A percentile compares a stretch with the other conserved stretches of the same genome.
These are phyloP conservation scores for Apiotrichum domesticum DNA, from an alignment of 1,284 basidiomycete genomes.

Conservation along the genomic window DNA sequence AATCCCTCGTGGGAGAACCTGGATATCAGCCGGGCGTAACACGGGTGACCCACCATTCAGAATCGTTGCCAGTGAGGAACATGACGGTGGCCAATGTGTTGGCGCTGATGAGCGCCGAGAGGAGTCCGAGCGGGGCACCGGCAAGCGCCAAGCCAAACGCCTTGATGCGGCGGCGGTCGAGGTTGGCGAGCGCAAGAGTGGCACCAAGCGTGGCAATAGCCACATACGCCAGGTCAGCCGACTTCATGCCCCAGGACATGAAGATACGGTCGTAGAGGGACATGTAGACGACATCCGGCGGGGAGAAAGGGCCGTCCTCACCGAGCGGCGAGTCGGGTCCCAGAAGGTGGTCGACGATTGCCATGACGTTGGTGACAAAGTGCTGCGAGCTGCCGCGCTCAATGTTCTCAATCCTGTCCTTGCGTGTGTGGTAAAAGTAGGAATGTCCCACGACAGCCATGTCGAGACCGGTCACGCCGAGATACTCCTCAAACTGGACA, in stretches of 20 bases:
- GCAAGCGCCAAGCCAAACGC: slow-evolving; percentile 51
- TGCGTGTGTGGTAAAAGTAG: slow-evolving; percentile 88
- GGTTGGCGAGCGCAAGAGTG: slow-evolving; percentile 33
- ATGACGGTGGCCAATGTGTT: slow-evolving; percentile 72
- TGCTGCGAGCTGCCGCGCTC: slow-evolving; percentile 55
- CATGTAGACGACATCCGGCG: slow-evolving; percentile 59
- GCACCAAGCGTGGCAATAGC: slow-evolving; percentile 49
- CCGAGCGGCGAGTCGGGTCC: slow-evolving; percentile 37
- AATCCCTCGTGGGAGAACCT: slow-evolving; percentile 76
- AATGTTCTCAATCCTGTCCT: slow-evolving; percentile 43
- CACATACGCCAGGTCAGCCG: slow-evolving; percentile 66
- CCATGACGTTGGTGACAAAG: slow-evolving; percentile 86
- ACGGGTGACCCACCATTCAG: slow-evolving; percentile 38
- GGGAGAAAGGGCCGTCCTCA: slow-evolving; percentile 30
- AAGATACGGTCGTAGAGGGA: slow-evolving; percentile 64
- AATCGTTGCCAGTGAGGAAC: slow-evolving; percentile 57
- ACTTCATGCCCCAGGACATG: slow-evolving; percentile 62
- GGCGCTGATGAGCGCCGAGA: slow-evolving; percentile 54
- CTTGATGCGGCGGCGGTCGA: slow-evolving; percentile 37
- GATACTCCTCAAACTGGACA: slow-evolving; percentile 86
- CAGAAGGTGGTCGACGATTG: slow-evolving; percentile 73
- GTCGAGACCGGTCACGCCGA: slow-evolving; percentile 78
- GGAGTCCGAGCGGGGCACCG: slow-evolving; percentile 49
- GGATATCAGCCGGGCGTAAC: slow-evolving; percentile 44
- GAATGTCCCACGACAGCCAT: slow-evolving; percentile 86